Base-by-base conservation (phyloP, 2,329 filamentous ascomycete genomes). In the Penicillium sp. region DNA sequence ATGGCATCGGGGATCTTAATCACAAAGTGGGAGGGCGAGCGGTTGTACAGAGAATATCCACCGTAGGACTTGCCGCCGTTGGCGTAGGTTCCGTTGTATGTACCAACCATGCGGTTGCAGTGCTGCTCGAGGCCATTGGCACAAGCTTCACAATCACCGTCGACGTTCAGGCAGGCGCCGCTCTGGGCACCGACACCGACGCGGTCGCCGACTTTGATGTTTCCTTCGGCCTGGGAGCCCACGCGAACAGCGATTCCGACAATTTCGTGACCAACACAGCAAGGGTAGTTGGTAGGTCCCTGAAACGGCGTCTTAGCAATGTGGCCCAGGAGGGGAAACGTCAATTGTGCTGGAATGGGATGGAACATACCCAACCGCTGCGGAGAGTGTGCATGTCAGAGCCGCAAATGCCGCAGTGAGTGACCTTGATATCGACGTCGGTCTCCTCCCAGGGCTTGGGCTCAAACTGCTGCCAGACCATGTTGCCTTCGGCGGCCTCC, bases 41-140 rank as follows among this genome's bases (percentile, higher is more conserved):
- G 74, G 56, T 76, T 74, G 60, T 82, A 77, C 38, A 76, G 66
- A 3, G 77, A 74, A 54, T 82, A 82, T n/a, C 82, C 86, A 9
- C 86, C 86, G 56, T 86, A 84, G 1, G 80, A 79, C 64, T 78
- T 82, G 51, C 59, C 78, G 4, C 83, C 82, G 55, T 83, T 73
- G 49, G 58, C 2, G 43, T 58, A 62, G 9, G 48, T 51, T 6
- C 59, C 54, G 39, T 64, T 61, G 46, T 67, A 67, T 4, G 65
- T 67, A 26, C 57, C 56, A 6, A 61, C 57, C 53, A 61, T 58
- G 11, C 48, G 44, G 44, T 51, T 54, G 37, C 65, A 67, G 51
- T 62, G 59, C 39, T 63, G 60, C 71, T 65, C 65, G 18, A 60
- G 59, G 6, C 72, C 73, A 2, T 58, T 55, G 8, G 64, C 63